A percentile compares a stretch with the other conserved stretches of the same genome.
Evolutionary conservation across 75 land plant species (phyloP).

Genomic region (Sequoiadendron giganteum): DNA sequence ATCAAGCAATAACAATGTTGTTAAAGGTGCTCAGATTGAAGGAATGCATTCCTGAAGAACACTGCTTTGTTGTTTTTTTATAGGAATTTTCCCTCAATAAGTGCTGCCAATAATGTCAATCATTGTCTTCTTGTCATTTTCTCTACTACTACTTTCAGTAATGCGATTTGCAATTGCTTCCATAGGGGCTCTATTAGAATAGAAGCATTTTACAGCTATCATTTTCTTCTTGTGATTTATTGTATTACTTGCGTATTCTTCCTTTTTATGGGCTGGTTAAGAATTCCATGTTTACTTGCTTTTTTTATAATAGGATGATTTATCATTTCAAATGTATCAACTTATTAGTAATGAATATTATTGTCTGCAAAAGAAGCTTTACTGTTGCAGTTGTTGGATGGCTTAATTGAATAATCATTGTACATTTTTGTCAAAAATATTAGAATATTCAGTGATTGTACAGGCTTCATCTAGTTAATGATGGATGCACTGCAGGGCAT

Average conservation of each 20-base stretch:
- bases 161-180: too few relatives aligned
- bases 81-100: background rate
- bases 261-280: background rate
- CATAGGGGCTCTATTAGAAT: too few relatives aligned
- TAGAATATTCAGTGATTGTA: background rate
- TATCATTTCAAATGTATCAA: background rate
- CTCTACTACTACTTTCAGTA: too few relatives aligned
- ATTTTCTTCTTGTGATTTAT: background rate
- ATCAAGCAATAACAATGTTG: background rate
- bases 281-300: background rate
- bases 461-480: background rate
- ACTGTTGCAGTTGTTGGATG: background rate
- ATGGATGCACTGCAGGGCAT: slow-evolving; percentile 57
- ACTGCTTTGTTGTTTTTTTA: background rate
- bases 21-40: background rate
- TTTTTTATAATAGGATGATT: background rate
- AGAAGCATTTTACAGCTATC: too few relatives aligned
- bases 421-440: background rate
- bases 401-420: background rate
- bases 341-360: background rate
- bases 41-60: background rate
- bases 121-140: background rate
- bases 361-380: background rate
- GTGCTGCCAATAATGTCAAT: background rate
- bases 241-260: background rate